Conservation (phyloP, 2,329 filamentous ascomycete species). For the Aspergillus sp. region DNA sequence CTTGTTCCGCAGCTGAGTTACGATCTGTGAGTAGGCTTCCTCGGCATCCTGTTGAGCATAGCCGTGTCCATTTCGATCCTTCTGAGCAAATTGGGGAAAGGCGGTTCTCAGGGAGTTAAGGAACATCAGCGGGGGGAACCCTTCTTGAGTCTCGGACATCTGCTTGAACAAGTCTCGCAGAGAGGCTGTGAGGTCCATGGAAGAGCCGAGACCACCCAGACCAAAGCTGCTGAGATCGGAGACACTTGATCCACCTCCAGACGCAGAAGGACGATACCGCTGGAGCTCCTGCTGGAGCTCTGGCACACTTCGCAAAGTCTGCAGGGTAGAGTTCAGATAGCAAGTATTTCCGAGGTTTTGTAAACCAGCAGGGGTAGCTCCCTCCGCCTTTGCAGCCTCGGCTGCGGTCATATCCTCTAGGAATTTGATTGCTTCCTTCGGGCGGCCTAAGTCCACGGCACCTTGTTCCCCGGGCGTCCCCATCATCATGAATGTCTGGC, state of each 20-base stretch:
- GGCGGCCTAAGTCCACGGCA: constrained; percentile 62
- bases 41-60: constrained; percentile 99
- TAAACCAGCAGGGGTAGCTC: constrained; percentile 82
- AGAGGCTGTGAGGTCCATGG: constrained; percentile 71
- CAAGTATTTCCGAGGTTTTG: constrained; percentile 96
- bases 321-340: constrained; percentile 97
- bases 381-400: constrained; percentile 77
- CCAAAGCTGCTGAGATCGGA: constrained; percentile 54
- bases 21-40: constrained; percentile 95
- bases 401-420: constrained; percentile 97
- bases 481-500: constrained; percentile 93
- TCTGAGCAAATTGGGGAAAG: constrained; percentile 93
- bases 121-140: constrained; percentile 81
- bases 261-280: constrained; percentile 55
- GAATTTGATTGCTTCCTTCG: constrained; percentile 81
- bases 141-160: constrained; percentile 85
- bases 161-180: constrained; percentile 81
- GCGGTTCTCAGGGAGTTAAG: constrained; percentile 73
- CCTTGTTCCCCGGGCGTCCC: constrained; percentile 72
- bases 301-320: constrained; percentile 82
- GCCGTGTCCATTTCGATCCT: constrained; percentile 74
- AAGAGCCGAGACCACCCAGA: constrained; percentile 57
- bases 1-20: constrained; percentile 77
- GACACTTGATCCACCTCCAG: constrained; percentile 33
- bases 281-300: constrained; percentile 80